Base-by-base conservation (phyloP, 495 filamentous ascomycete genomes). In the Rusavskia elegans region DNA sequence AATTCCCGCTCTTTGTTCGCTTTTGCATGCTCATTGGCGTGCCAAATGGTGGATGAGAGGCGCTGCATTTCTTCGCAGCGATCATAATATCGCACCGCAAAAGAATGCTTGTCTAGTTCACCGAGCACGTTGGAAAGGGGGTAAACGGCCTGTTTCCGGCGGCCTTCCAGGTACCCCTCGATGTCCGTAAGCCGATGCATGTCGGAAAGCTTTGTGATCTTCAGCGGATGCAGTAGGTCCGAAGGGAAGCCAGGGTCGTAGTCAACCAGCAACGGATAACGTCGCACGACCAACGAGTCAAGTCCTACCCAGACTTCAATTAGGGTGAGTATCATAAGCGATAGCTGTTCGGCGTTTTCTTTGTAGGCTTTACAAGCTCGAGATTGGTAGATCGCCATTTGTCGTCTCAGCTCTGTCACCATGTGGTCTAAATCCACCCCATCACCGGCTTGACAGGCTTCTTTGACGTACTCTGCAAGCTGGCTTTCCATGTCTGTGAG, bases 281-380 rank as follows among this genome's bases (percentile, higher is more conserved):
- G 32, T 35, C 32, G 32, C 13, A 35, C 32, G 9, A 35, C 32
- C 32, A 35, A 7, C 32, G 66, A 73, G 2, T 59, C 55, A 3
- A 57, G 41, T 0, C 32, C 39, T 5, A 70, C 64, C 81, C 82
- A 87, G 0, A 85, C 54, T 25, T 85, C 79, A 51, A 83, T 60
- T 4, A 76, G 60, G 0, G 71, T 78, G 19, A 87, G 67, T 2
- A 79, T 38, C 78, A 85, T 79, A 0, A 74, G 45, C 1, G 82
- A 85, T 2, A 71, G 57, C 0, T 59, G 64, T 57, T 77, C 76
- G 0, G 51, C 48, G 52, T 76, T 66, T 3, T 50, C 56, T 9
- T 71, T 63, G 55, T 80, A 82, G 7, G 61, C 59, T 16, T 57
- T 54, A 5, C 54, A 63, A 19, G 68, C 62, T 9, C 50, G 27